A percentile compares a stretch with the other conserved stretches of the same genome.
Evolutionary conservation across 257 asterid genomes (phyloP).

Genomic region (Petunia secreta): DNA sequence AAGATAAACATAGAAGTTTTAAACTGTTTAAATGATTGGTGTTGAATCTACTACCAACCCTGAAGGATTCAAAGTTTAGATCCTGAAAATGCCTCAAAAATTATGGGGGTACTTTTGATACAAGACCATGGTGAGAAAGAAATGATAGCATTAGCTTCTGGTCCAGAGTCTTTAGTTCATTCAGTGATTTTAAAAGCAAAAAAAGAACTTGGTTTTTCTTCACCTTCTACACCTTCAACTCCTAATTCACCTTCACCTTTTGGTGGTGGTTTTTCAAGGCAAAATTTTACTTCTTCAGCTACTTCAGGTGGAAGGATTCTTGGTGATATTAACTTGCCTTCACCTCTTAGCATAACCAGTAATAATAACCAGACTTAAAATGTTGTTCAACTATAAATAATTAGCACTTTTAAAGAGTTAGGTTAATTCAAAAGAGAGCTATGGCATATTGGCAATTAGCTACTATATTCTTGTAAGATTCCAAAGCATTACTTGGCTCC

Average conservation of each 20-base stretch:
- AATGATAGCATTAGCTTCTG: slow-evolving; percentile 75
- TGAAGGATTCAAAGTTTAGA: slow-evolving; percentile 62
- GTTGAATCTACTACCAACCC: slow-evolving; percentile 54
- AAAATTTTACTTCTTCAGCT: slow-evolving; percentile 43
- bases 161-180: slow-evolving; percentile 60
- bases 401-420: too few relatives aligned
- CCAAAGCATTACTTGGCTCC: too few relatives aligned
- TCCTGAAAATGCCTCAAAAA: slow-evolving; percentile 71
- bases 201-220: slow-evolving; percentile 50
- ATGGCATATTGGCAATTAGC: too few relatives aligned
- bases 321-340: slow-evolving; percentile 50
- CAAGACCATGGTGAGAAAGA: slow-evolving; percentile 84
- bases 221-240: slow-evolving; percentile 39
- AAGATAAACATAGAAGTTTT: background rate
- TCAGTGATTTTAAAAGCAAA: slow-evolving; percentile 58
- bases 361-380: slow-evolving; percentile 35
- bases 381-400: background rate
- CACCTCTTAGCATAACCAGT: slow-evolving; percentile 54
- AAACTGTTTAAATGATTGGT: slow-evolving; percentile 37
- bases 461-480: too few relatives aligned
- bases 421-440: too few relatives aligned
- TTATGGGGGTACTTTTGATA: slow-evolving; percentile 72
- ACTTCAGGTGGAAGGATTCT: slow-evolving; percentile 36
- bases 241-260: slow-evolving; percentile 43
- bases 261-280: slow-evolving; percentile 44